These are phyloP conservation scores for Penicillium brasilianum DNA, from an alignment of 2,329 filamentous ascomycete species.

Conservation along the genomic window DNA sequence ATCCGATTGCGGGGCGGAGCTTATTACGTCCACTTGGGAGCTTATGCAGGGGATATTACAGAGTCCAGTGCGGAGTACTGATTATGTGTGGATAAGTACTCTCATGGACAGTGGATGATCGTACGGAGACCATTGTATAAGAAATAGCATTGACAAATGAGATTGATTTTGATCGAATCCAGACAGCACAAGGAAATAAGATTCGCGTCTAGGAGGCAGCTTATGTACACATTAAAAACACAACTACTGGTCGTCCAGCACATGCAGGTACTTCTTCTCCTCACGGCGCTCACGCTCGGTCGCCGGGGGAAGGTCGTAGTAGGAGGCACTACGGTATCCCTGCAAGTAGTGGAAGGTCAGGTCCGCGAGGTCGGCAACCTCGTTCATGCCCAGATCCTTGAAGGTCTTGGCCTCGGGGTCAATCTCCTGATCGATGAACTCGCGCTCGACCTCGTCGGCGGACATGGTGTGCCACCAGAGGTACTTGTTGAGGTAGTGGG, in stretches of 20 bases:
- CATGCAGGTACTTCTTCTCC: constrained; percentile 96
- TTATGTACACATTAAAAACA: constrained; percentile 49
- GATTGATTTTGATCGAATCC: constrained; percentile 11
- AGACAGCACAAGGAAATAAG: constrained; percentile 41
- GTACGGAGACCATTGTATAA: not conserved
- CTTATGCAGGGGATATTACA: not conserved
- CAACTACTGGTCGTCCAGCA: constrained; percentile 79
- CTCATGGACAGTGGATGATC: not conserved
- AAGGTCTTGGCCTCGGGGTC: constrained; percentile 94
- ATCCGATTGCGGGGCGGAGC: constrained; percentile 24
- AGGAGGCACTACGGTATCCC: constrained; percentile 85
- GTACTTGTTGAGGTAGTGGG: constrained; percentile 74
- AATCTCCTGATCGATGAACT: constrained; percentile 91
- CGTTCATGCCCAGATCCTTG: constrained; percentile 84
- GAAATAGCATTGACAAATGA: constrained; percentile 3
- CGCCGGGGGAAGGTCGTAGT: constrained; percentile 91
- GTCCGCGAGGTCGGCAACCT: constrained; percentile 79
- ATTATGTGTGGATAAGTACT: not conserved
- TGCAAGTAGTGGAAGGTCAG: constrained; percentile 94
- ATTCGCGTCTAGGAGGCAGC: constrained; percentile 42
- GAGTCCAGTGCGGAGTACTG: not conserved
- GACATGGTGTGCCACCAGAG: constrained; percentile 90
- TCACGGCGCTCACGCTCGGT: constrained; percentile 94
- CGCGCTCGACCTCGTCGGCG: constrained; percentile 84
- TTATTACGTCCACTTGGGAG: not conserved